Percentiles rank a stretch among this genome's conserved stretches.
Evolutionary conservation across 495 filamentous ascomycete genomes (phyloP).

Genomic region (Penicillium turbatum): DNA sequence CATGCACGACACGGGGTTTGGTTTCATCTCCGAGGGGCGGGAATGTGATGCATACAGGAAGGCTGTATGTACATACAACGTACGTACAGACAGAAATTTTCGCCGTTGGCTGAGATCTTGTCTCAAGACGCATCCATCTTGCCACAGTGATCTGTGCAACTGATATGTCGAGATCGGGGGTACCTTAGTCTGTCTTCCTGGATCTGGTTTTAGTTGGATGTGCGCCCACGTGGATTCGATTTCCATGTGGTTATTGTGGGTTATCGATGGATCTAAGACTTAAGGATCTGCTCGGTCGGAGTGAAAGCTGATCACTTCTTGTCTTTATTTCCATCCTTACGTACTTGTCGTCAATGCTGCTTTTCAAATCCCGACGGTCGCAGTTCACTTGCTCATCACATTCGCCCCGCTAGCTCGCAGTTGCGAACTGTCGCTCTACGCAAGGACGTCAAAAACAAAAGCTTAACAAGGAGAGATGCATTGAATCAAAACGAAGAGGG

Average conservation of each 20-base stretch:
- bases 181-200: neutral
- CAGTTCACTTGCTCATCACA: neutral
- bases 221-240: constrained; percentile 7
- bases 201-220: neutral
- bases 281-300: too few relatives aligned
- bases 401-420: neutral
- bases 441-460: neutral
- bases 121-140: neutral
- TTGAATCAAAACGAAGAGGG: neutral
- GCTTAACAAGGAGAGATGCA: constrained; percentile 1
- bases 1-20: constrained; percentile 5
- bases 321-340: neutral
- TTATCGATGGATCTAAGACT: neutral
- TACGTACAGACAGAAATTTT: constrained; percentile 16
- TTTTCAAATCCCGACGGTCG: neutral
- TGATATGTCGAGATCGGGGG: constrained; percentile 18
- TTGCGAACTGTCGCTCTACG: neutral
- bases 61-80: too few relatives aligned
- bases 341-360: too few relatives aligned
- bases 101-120: constrained; percentile 8
- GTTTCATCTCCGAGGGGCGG: neutral
- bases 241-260: constrained; percentile 12
- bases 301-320: neutral
- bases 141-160: constrained; percentile 9
- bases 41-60: constrained; percentile 23